Base-by-base conservation (phyloP, 148 eudicot genomes). In the Nepenthes mirabilis region DNA sequence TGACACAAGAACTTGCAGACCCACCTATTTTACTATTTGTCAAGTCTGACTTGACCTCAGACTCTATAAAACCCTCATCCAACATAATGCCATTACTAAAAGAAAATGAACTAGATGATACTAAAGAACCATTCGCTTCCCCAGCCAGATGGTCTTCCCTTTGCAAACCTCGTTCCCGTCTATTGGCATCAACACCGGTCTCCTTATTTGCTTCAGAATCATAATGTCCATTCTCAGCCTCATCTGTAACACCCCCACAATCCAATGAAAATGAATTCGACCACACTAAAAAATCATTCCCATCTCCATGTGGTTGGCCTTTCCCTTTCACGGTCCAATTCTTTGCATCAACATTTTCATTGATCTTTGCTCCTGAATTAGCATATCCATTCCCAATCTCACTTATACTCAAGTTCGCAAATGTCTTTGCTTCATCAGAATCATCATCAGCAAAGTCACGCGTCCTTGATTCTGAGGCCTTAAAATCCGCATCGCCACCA, bases 351-450 rank as follows among this genome's bases (percentile, higher is more conserved):
- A 14, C 76, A 36, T 52, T 69, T 47, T 67, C 68, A 54, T 43
- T 64, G 32, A 58, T 67, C 60, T 67, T 72, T 37, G 34, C 62
- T 47, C 65, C 66, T 14, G 37, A 50, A 64, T 60, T 67, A 61
- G 52, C 68, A 59, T 47, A 6, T 13, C 62, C 69, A 37, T 43
- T 53, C 43, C 59, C 73, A 59, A 34, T 45, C 64, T 75, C 83
- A 58, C 68, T 70, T 6, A 76, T 23, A 65, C 83, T 80, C 73
- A 83, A 77, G 72, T 85, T 79, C 0, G 84, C 82, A 69, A 86
- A 73, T 1, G 74, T 75, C 63, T 83, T 83, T 1, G 61, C 77
- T 43, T 82, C 91, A 73, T 83, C 83, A 1, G 82, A 79, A 55
- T 77, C 84, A 43, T 58, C 82, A 60, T 80, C 82, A 1, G 56